Conservation (phyloP, 2,329 filamentous ascomycete species). For the Epichloe sylvatica region DNA sequence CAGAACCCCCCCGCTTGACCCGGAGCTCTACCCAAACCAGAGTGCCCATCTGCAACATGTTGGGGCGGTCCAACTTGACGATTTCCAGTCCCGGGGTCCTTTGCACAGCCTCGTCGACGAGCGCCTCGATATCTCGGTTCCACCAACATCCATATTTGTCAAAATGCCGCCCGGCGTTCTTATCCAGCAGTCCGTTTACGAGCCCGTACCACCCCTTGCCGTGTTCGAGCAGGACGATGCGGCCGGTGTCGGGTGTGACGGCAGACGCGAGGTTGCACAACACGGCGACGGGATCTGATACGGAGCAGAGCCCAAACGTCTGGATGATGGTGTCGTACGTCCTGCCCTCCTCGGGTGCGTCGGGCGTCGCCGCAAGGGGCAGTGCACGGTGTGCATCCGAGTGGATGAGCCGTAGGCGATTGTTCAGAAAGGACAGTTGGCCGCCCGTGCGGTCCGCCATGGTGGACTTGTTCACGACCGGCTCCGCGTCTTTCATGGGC, state of each 20-base stretch:
- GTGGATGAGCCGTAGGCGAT: constrained; percentile 32
- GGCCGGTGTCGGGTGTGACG: constrained; percentile 40
- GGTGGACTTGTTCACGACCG: constrained; percentile 19
- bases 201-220: constrained; percentile 41
- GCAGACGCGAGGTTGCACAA: constrained; percentile 38
- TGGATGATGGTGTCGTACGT: constrained; percentile 50
- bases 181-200: constrained; percentile 43
- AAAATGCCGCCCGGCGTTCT: constrained; percentile 40
- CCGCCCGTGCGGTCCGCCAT: constrained; percentile 22
- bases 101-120: constrained; percentile 36
- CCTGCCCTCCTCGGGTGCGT: constrained; percentile 3
- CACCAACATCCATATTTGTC: constrained; percentile 52
- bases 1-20: background rate
- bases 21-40: constrained; percentile 44
- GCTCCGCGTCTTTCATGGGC: constrained; percentile 18
- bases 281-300: constrained; percentile 40
- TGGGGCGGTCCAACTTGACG: constrained; percentile 38
- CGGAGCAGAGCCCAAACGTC: constrained; percentile 52
- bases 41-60: constrained; percentile 41
- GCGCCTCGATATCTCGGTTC: constrained; percentile 47
- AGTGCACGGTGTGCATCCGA: constrained; percentile 33
- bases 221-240: constrained; percentile 49
- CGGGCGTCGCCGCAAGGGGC: constrained; percentile 21
- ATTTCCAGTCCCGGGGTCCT: constrained; percentile 41
- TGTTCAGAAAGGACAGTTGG: constrained; percentile 25